A percentile compares a stretch with the other conserved stretches of the same genome.
Conservation (phyloP, 306 rosid species). For the Casuarina glauca region DNA sequence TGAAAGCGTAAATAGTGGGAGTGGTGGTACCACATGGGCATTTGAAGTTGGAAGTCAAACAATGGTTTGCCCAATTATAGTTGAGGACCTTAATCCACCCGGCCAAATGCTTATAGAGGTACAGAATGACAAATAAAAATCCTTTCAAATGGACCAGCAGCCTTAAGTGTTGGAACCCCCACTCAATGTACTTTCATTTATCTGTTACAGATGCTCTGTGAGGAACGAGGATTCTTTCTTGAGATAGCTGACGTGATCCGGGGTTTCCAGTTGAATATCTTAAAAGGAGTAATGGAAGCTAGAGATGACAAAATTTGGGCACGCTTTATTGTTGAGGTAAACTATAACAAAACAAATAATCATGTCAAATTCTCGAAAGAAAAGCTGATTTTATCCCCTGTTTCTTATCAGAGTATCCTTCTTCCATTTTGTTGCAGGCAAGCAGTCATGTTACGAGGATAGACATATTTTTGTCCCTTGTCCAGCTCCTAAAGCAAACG, state of each 20-base stretch:
- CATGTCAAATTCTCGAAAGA: not conserved
- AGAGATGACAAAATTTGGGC: constrained; percentile 75
- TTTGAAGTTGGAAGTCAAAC: constrained; percentile 64
- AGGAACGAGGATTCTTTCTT: constrained; percentile 69
- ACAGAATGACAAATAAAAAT: constrained; percentile 8
- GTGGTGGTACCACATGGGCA: constrained; percentile 76
- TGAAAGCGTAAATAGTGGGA: constrained; percentile 30
- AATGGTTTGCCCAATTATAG: constrained; percentile 75
- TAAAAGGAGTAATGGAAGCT: constrained; percentile 76
- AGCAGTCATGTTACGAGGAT: constrained; percentile 62
- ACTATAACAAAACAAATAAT: not conserved
- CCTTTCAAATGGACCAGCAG: not conserved
- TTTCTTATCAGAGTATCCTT: constrained; percentile 9
- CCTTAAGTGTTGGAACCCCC: constrained; percentile 1
- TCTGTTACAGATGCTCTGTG: constrained; percentile 71
- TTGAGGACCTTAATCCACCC: constrained; percentile 71
- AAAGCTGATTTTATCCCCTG: not conserved
- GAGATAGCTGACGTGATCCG: constrained; percentile 71
- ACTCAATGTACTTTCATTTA: constrained; percentile 14
- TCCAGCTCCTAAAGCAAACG: constrained; percentile 60
- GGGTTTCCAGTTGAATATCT: constrained; percentile 65
- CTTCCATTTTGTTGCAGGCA: constrained; percentile 44
- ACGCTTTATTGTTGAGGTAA: constrained; percentile 77
- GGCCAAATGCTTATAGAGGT: constrained; percentile 96
- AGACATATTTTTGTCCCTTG: constrained; percentile 70